Evolutionary conservation across 768 basidiomycete species (phyloP).

Genomic region (Psilocybe tampanensis): DNA sequence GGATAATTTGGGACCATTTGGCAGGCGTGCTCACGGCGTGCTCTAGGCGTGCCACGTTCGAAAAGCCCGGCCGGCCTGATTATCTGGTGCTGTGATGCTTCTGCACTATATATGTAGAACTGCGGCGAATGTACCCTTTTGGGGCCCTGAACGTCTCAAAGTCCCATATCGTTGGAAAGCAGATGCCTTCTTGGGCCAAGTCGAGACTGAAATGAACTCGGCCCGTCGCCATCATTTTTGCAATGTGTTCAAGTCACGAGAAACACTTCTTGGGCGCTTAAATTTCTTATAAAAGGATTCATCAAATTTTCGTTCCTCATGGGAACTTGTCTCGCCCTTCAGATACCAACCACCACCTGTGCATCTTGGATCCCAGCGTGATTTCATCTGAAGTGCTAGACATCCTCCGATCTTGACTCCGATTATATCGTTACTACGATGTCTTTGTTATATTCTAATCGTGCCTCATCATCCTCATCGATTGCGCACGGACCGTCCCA

Average conservation of each 20-base stretch:
- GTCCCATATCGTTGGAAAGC: too few relatives aligned
- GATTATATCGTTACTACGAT: not conserved
- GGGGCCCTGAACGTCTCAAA: too few relatives aligned
- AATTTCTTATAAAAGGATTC: not conserved
- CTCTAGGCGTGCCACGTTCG: too few relatives aligned
- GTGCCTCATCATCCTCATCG: not conserved
- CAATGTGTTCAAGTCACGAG: not conserved
- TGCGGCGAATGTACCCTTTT: too few relatives aligned
- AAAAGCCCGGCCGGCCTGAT: too few relatives aligned
- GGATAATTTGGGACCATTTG: too few relatives aligned
- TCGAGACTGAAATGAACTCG: not conserved
- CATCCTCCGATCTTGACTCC: slow-evolving; percentile 1
- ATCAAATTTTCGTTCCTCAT: not conserved
- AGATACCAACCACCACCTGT: slow-evolving; percentile 9
- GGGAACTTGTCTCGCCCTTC: slow-evolving; percentile 12
- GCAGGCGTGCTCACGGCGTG: too few relatives aligned
- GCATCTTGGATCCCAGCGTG: not conserved
- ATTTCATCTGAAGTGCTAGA: slow-evolving; percentile 9
- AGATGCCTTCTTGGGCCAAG: too few relatives aligned
- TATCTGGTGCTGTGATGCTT: too few relatives aligned
- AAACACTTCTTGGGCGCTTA: slow-evolving; percentile 12
- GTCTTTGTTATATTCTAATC: too few relatives aligned
- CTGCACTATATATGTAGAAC: too few relatives aligned
- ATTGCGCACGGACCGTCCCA: not conserved
- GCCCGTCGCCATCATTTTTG: not conserved